A percentile compares a stretch with the other conserved stretches of the same genome.
phyloP scores from a whole-genome alignment of 805 yeast species.

The Candida boleticola region DNA sequence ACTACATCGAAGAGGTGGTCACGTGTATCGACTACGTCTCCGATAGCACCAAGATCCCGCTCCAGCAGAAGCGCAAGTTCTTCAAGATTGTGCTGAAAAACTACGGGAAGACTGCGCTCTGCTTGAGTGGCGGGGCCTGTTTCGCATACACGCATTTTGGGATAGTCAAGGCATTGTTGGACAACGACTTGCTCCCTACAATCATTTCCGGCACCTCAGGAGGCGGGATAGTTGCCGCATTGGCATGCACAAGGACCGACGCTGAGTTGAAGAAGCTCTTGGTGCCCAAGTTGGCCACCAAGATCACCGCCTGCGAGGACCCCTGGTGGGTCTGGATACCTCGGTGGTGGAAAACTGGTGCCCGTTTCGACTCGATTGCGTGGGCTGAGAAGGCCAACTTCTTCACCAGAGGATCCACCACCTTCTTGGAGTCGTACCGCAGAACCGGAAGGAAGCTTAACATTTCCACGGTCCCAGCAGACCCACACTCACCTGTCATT shows the following conservation, averaged over 20 bases:
- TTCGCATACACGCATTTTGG: conserved; percentile 80
- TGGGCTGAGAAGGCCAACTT: conserved; percentile 71
- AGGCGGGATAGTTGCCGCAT: conserved; percentile 75
- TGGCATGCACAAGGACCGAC: conserved; percentile 67
- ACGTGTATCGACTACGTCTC: conserved; percentile 44
- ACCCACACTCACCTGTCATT: conserved; percentile 78
- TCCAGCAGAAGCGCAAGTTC: conserved; percentile 45
- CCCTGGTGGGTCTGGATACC: conserved; percentile 58
- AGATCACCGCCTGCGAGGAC: conserved; percentile 69
- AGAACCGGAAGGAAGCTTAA: conserved; percentile 70
- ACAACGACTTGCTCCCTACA: conserved; percentile 62
- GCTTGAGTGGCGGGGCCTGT: conserved; percentile 77
- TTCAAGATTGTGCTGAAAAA: conserved; percentile 60
- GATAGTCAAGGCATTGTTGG: conserved; percentile 66
- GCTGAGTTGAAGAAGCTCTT: conserved; percentile 58
- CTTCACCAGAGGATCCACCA: conserved; percentile 71
- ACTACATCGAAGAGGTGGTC: conserved; percentile 53
- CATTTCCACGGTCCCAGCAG: conserved; percentile 77
- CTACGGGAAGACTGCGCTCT: conserved; percentile 69
- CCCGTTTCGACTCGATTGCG: conserved; percentile 68
- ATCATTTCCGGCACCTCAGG: conserved; percentile 80
- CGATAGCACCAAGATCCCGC: conserved; percentile 34
- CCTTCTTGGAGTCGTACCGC: conserved; percentile 67
- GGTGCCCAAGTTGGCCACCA: conserved; percentile 58
- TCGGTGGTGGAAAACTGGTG: conserved; percentile 73